Evolutionary conservation across 2,329 filamentous ascomycete species (phyloP), one percentile per base, ranked within the genome.

Genomic region (Penicillium sp.): DNA sequence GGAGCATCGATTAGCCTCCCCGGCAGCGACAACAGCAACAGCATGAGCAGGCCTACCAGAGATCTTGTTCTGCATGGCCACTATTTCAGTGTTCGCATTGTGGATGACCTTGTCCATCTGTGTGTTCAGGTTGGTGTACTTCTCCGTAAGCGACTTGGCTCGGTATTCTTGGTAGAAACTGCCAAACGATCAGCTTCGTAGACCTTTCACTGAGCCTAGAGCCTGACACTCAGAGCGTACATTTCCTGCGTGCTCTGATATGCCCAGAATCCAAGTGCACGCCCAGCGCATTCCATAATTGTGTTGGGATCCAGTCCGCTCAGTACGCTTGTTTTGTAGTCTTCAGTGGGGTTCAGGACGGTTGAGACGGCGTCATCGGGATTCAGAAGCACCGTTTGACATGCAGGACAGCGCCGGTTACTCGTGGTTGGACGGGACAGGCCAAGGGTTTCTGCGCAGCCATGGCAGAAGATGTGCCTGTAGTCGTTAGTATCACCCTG

Each of bases 221-320:
- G 7, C 7, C 10, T 11, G n/a, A 9, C 29, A 39, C 18, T 8
- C 11, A 29, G 36, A 2, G 70, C 80, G 60, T 66, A 91, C 89
- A 95, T 89, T 73, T 96, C 90, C 65, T 94, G 90, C 2, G 86
- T 86, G 18, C 87, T 86, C 69, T 96, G 92, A 65, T 96, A 96
- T 29, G 85, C 87, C 88, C 91, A 96, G 69, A 96, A 96, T 31
- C 83, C 85, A 60, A 96, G 73, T 1, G 88, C 91, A 61, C 90
- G 83, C 5, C 88, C 86, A 21, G 91, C 89, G 72, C 91, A 95
- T 64, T 96, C 92, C 82, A 96, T 91, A 59, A 97, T 89, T 29
- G 87, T 81, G 32, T 82, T 87, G 1, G 93, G 93, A 56, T 86
- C 90, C 1, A 97, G 76, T 0, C 93, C 93, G 66, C 90, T 91